Evolutionary conservation across 306 rosid genomes (phyloP), one percentile per base, ranked within the genome.

Genomic region (Rosa multiflora): DNA sequence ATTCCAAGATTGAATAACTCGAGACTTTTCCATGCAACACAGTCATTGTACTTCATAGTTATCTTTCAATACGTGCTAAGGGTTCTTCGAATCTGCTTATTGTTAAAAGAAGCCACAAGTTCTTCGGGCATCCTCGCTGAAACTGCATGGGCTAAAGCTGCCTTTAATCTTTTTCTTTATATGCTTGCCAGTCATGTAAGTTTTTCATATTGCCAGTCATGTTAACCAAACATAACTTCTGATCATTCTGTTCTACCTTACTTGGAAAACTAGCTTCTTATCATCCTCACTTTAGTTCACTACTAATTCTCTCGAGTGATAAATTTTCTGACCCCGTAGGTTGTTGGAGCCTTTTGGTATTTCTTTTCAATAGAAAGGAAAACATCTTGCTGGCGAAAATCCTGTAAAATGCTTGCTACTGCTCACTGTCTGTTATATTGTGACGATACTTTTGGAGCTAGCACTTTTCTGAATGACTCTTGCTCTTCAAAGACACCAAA

Each of bases 131-230:
- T 71, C 10, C 78, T 80, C 5, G 20, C 82, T 11, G 68, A 59
- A 68, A 82, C 79, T 8, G 79, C 75, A 14, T 78, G 82, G 86
- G 82, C 62, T 4, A 69, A 62, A 51, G 84, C 77, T 63, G 78
- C 35, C 18, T 76, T 47, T 26, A 82, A 82, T 23, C 79, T 82
- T 29, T 73, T 78, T 20, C 79, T 82, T 26, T 82, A 67, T 12
- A 68, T 78, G 47, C 76, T 82, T 3, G 79, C 82, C 2, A 82
- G 82, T 55, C 86, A 78, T 51, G 86, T 78, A 78, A 76, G 81
- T 58, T 55, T n/a, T 44, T 21, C 7, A 12, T 35, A 23, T 8
- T 6, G 11, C 29, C 63, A 58, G 29, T 9, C 32, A 58, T 9
- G 10, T 53, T 53, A 20, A 0, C 23, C 61, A 17, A 17, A 55